Percentiles rank a stretch among this genome's conserved stretches.
Conservation (phyloP, 2,329 filamentous ascomycete genomes). For the Sphaerulina vaccinii region DNA sequence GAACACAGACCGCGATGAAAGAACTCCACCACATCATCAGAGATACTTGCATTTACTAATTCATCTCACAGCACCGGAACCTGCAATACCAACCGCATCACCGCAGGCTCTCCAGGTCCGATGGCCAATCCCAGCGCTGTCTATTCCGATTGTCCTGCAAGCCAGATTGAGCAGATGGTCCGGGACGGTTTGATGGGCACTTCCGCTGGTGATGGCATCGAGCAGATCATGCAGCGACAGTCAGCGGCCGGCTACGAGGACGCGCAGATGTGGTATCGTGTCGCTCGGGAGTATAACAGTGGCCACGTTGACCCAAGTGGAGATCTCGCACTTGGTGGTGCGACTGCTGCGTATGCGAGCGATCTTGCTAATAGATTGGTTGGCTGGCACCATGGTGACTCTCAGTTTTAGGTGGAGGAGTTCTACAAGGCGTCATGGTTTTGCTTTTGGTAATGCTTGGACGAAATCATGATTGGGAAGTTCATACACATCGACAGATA, state of each 20-base stretch:
- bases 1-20: too few species aligned
- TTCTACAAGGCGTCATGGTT: too few species aligned
- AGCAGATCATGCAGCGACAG: slow-evolving; percentile 37
- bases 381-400: neutral
- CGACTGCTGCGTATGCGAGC: neutral
- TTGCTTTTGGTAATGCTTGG: too few species aligned
- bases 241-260: neutral
- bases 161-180: slow-evolving; percentile 43
- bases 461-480: too few species aligned
- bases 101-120: slow-evolving; percentile 35
- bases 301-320: neutral
- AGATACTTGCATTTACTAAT: neutral
- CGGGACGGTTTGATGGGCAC: slow-evolving; percentile 47
- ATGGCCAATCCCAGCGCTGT: slow-evolving; percentile 29
- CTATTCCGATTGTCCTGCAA: slow-evolving; percentile 26
- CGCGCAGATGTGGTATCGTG: slow-evolving; percentile 9
- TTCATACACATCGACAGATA: too few species aligned
- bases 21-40: too few species aligned
- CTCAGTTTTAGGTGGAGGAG: too few species aligned
- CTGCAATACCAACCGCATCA: slow-evolving; percentile 36
- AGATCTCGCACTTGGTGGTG: neutral
- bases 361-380: neutral
- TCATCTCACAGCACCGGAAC: slow-evolving; percentile 35
- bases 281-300: slow-evolving; percentile 4
- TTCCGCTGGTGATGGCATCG: slow-evolving; percentile 44